Percentiles rank a stretch among this genome's conserved stretches.
phyloP scores from a whole-genome alignment of 1,284 basidiomycete species.

The Ceratobasidium sp. region DNA sequence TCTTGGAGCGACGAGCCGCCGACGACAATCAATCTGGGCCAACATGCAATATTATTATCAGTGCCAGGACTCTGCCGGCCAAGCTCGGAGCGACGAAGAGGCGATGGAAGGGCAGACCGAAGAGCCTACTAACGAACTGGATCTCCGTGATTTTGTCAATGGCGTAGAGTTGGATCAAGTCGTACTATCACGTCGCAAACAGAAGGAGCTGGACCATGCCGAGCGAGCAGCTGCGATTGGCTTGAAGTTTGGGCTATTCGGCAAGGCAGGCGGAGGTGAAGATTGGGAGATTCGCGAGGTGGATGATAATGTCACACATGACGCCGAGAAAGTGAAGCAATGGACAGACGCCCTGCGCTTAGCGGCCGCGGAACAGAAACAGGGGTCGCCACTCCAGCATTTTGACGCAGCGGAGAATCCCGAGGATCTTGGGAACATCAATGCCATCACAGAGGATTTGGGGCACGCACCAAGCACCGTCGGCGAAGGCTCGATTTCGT shows the following conservation, averaged over 20 bases:
- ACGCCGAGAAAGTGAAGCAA: background rate
- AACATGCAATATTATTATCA: slow-evolving; percentile 41
- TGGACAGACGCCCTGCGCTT: background rate
- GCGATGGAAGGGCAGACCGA: background rate
- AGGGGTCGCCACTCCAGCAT: no score
- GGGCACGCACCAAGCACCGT: background rate
- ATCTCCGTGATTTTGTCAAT: background rate
- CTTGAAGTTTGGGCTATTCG: background rate
- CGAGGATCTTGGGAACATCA: no score
- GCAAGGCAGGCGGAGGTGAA: background rate
- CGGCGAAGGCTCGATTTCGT: background rate
- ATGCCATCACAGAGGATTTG: background rate
- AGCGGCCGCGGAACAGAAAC: background rate
- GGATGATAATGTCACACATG: background rate
- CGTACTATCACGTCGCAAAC: background rate
- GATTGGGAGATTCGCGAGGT: background rate
- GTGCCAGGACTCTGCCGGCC: slow-evolving; percentile 21
- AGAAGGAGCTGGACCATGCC: background rate
- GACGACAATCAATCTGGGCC: background rate
- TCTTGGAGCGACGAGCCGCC: background rate
- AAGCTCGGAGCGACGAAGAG: background rate
- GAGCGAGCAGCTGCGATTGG: background rate
- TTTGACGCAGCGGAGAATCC: no score
- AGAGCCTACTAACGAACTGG: background rate
- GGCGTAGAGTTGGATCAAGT: background rate